Percentiles rank a stretch among this genome's conserved stretches.
These are phyloP conservation scores for Mesembryanthemum crystallinum DNA, from an alignment of 148 eudicot species.

Conservation along the genomic window DNA sequence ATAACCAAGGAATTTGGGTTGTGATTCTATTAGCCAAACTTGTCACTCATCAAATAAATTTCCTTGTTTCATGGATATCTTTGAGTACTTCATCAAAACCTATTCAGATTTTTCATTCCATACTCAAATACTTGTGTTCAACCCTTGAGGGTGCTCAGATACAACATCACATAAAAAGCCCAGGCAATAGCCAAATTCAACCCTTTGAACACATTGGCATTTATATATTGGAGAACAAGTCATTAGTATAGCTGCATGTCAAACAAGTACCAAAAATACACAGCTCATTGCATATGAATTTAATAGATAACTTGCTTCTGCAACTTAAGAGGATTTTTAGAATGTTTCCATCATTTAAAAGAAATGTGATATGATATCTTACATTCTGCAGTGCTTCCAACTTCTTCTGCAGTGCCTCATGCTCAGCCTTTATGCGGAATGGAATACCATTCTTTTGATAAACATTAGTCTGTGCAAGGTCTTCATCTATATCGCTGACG, in stretches of 20 bases:
- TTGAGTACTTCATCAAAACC: neutral
- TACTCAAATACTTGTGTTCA: neutral
- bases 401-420: conserved; percentile 91
- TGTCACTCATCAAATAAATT: neutral
- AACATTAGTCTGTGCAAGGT: conserved; percentile 88
- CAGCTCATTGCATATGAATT: neutral
- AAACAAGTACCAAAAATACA: neutral
- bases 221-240: neutral
- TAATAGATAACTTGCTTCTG: neutral
- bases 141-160: neutral
- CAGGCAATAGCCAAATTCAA: neutral
- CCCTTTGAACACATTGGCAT: neutral
- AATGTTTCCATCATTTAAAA: neutral
- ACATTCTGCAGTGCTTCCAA: conserved; percentile 90
- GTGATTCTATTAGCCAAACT: neutral
- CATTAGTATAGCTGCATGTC: neutral
- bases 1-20: neutral
- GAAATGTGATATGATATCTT: conserved; percentile 34
- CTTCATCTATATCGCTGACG: conserved; percentile 82
- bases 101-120: neutral
- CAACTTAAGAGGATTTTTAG: neutral
- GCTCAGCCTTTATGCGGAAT: conserved; percentile 95
- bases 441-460: conserved; percentile 97
- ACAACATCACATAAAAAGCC: neutral
- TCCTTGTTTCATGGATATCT: neutral